Evolutionary conservation across 2,329 filamentous ascomycete genomes (phyloP).

Genomic region (Sporothrix globosa): DNA sequence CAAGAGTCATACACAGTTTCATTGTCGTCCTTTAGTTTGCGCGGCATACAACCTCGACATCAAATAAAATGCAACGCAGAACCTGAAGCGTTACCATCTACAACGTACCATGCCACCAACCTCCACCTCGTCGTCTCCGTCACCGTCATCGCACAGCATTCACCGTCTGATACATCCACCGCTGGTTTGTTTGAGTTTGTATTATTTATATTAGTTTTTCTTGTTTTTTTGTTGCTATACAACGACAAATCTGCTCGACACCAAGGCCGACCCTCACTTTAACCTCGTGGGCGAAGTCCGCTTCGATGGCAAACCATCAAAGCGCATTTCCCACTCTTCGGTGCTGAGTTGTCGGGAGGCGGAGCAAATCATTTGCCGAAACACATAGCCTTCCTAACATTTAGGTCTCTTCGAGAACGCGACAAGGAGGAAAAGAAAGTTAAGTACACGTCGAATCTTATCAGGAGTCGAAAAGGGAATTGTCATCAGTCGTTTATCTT

Average conservation of each 20-base stretch:
- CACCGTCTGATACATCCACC: not conserved
- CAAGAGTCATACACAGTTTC: not conserved
- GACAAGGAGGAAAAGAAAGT: constrained; percentile 43
- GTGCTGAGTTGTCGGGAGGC: constrained; percentile 65
- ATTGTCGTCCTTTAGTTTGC: not conserved
- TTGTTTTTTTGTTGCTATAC: constrained; percentile 36
- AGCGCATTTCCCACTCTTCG: constrained; percentile 60
- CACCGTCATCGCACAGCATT: not conserved
- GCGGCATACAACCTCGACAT: not conserved
- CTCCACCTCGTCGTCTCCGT: no score
- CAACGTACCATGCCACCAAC: no score
- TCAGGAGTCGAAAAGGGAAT: constrained; percentile 46
- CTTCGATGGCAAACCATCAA: constrained; percentile 19
- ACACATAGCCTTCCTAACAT: constrained; percentile 38
- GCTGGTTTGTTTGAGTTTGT: not conserved
- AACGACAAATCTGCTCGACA: constrained; percentile 59
- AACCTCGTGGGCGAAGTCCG: constrained; percentile 64
- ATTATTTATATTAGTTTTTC: constrained; percentile 33
- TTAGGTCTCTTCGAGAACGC: constrained; percentile 10
- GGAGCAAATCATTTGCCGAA: constrained; percentile 62
- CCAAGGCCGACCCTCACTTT: constrained; percentile 67
- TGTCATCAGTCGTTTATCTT: constrained; percentile 29
- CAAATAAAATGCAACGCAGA: not conserved
- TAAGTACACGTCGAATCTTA: constrained; percentile 50
- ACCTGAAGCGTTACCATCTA: not conserved